Evolutionary conservation across 169 alveolate species (phyloP).

Genomic region (Plasmodium berghei): DNA sequence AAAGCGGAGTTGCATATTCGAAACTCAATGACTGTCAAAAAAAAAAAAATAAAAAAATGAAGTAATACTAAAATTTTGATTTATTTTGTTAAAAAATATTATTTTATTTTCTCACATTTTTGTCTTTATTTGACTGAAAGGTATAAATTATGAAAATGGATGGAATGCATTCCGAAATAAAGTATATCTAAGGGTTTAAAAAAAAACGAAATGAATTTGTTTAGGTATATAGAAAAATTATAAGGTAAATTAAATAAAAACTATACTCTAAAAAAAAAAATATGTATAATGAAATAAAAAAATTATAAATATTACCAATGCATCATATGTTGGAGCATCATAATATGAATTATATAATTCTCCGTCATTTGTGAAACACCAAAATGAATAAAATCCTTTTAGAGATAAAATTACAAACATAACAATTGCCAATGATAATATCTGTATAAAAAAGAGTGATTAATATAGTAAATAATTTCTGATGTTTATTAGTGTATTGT

Average conservation of each 20-base stretch:
- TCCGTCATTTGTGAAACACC: constrained; percentile 38
- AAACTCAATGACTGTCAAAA: constrained; percentile 22
- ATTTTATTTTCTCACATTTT: constrained; percentile 28
- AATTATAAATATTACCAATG: constrained; percentile 19
- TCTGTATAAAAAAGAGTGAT: constrained; percentile 16
- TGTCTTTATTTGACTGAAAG: constrained; percentile 48
- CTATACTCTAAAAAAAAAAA: not conserved
- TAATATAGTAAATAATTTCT: not conserved
- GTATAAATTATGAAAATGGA: constrained; percentile 44
- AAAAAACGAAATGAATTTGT: not conserved
- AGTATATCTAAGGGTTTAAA: constrained; percentile 16
- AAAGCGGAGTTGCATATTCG: constrained; percentile 56
- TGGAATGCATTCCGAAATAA: constrained; percentile 69
- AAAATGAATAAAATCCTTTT: constrained; percentile 59
- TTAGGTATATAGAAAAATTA: not conserved
- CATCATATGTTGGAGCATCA: constrained; percentile 49
- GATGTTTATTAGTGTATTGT: not conserved
- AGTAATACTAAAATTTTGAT: not conserved
- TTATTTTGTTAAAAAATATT: not conserved
- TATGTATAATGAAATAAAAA: not conserved
- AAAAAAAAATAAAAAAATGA: not conserved
- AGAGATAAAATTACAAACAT: constrained; percentile 39
- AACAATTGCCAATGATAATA: constrained; percentile 47
- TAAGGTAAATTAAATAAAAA: not conserved
- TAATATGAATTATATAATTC: constrained; percentile 25